Evolutionary conservation across 139 green algal species (phyloP), one percentile per base, ranked within the genome.

Genomic region (Coccomyxa sp.): DNA sequence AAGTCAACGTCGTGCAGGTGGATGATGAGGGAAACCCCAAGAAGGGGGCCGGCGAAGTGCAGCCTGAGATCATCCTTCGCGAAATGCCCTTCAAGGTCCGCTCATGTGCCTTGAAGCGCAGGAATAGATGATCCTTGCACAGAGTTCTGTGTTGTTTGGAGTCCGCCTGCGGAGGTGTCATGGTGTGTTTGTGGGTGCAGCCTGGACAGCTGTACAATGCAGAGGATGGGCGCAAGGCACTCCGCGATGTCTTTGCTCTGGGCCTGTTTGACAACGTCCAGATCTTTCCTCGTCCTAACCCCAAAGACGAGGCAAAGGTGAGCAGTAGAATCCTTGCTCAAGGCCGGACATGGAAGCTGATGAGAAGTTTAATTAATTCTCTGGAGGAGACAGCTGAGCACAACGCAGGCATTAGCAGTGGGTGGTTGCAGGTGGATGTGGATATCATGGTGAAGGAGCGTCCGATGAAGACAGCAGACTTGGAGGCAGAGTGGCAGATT

Each of bases 211-310:
- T 95, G 4, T 97, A 95, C 91, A 95, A 92, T 88, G 88, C 92
- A 13, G 88, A 93, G 57, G 94, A 96, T 63, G 93, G 87, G 27
- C 89, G 88, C 21, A 92, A 89, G 78, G 92, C 90, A 38, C 88
- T 97, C 83, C 88, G 92, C 30, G 93, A 95, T 89, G 90, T 97
- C 13, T 95, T 94, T 84, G 84, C 86, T 12, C 66, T 95, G 77
- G 87, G 94, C 81, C 86, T 97, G 10, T 96, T 96, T 81, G 93
- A 95, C 80, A 96, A 95, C 82, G 91, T 96, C 15, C 91, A 96
- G 89, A 84, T 93, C 27, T 25, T 67, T 13, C 17, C 88, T 14
- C 79, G 81, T 21, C 92, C 91, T 13, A 89, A 93, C 77, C 85
- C 92, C 30, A 81, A 83, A 31, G 87, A 95, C 75, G 58, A 76